Evolutionary conservation across 768 basidiomycete species (phyloP).

Genomic region (Boletus edulis): DNA sequence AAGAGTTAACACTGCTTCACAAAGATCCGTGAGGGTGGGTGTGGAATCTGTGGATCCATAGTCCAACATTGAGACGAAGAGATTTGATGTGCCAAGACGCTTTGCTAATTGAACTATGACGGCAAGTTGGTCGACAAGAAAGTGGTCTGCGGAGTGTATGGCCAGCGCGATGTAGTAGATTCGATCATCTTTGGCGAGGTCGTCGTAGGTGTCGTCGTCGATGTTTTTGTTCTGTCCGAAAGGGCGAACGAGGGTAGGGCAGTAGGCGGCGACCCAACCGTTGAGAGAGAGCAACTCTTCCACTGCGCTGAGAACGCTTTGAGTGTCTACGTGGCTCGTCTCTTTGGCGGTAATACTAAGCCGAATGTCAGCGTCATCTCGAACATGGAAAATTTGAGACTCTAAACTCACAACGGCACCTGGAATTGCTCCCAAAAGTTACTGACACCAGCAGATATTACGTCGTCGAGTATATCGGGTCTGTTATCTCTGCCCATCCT

Average conservation of each 20-base stretch:
- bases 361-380: not conserved
- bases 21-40: constrained; percentile 89
- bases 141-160: constrained; percentile 98
- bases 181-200: constrained; percentile 77
- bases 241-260: constrained; percentile 90
- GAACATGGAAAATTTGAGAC: not conserved
- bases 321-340: constrained; percentile 86
- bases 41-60: constrained; percentile 96
- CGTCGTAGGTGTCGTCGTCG: constrained; percentile 72
- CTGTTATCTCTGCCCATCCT: constrained; percentile 85
- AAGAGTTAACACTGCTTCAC: constrained; percentile 91
- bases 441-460: constrained; percentile 71
- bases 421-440: constrained; percentile 96
- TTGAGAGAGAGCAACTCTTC: constrained; percentile 95
- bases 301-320: constrained; percentile 84
- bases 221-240: constrained; percentile 90
- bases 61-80: constrained; percentile 98
- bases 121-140: constrained; percentile 96
- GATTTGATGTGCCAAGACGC: constrained; percentile 81
- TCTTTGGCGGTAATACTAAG: constrained; percentile 75
- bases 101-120: constrained; percentile 95
- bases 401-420: constrained; percentile 74
- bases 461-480: constrained; percentile 73
- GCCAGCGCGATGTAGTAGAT: constrained; percentile 94
- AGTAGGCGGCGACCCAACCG: constrained; percentile 96